A percentile compares a stretch with the other conserved stretches of the same genome.
Evolutionary conservation across 352 stramenopile species (phyloP).

Genomic region (Globisporangium mamillatum): DNA sequence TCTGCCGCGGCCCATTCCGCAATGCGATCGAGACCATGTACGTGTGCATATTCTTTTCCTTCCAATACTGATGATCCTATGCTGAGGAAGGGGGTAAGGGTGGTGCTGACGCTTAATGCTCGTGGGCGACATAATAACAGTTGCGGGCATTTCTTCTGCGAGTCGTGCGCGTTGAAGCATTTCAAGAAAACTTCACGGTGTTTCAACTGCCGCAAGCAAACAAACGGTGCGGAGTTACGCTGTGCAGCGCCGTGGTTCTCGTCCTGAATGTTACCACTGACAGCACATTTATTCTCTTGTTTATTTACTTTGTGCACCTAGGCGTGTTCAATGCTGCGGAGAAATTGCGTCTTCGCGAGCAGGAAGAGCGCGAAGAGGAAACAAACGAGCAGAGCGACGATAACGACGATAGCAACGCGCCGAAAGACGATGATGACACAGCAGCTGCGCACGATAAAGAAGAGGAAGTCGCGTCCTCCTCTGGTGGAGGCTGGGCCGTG

Average conservation of each 20-base stretch:
- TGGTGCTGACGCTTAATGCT: not conserved
- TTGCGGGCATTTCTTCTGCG: conserved; percentile 97
- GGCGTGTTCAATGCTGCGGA: conserved; percentile 89
- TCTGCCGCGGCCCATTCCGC: conserved; percentile 91
- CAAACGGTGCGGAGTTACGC: conserved; percentile 55
- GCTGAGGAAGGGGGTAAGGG: not conserved
- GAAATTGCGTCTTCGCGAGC: conserved; percentile 65
- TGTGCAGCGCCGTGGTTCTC: no score
- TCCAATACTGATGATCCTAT: not conserved
- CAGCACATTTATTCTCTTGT: not conserved
- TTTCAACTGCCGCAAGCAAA: conserved; percentile 94
- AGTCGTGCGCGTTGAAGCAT: conserved; percentile 89
- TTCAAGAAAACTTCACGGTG: conserved; percentile 85
- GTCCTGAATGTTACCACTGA: no score
- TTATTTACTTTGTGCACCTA: conserved; percentile 5
- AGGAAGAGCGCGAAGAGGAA: conserved; percentile 27
- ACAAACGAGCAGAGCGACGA: conserved; percentile 9
- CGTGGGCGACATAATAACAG: conserved; percentile 20
- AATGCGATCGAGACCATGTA: conserved; percentile 93
- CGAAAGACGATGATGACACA: not conserved
- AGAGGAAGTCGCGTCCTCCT: not conserved
- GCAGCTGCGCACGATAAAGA: conserved; percentile 8
- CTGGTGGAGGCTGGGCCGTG: conserved; percentile 16
- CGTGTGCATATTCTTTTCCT: conserved; percentile 12
- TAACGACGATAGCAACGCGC: not conserved